Conservation (phyloP, 768 basidiomycete genomes). For the Suillus decipiens region DNA sequence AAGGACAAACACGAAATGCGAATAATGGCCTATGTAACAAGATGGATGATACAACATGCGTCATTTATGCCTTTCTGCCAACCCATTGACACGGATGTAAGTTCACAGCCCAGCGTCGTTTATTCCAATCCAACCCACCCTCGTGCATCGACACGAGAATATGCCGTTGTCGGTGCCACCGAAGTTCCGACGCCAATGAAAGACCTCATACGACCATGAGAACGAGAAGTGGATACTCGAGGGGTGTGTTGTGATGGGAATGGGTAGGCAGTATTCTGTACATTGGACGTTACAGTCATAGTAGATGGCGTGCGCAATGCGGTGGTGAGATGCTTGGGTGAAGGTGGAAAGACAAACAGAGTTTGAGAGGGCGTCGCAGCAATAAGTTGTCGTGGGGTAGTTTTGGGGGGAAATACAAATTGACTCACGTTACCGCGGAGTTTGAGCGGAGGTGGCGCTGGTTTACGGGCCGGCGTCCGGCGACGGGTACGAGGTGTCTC, state of each 20-base stretch:
- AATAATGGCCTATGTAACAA: constrained; percentile 20
- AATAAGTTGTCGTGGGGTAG: constrained; percentile 24
- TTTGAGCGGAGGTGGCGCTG: constrained; percentile 57
- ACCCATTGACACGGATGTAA: constrained; percentile 12
- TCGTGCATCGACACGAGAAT: constrained; percentile 80
- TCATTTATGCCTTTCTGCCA: constrained; percentile 13
- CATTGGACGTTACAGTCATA: constrained; percentile 74
- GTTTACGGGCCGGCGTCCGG: constrained; percentile 58
- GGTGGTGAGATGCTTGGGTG: constrained; percentile 53
- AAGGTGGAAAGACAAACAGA: constrained; percentile 85
- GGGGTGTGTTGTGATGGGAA: constrained; percentile 67
- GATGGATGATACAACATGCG: constrained; percentile 6
- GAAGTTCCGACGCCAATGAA: constrained; percentile 72
- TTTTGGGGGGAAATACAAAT: constrained; percentile 29
- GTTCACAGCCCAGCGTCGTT: constrained; percentile 12
- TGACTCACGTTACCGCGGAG: constrained; percentile 37
- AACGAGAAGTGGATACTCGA: constrained; percentile 66
- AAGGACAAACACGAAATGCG: constrained; percentile 22
- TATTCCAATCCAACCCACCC: constrained; percentile 69
- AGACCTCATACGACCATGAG: constrained; percentile 67
- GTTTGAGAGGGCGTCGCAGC: constrained; percentile 72
- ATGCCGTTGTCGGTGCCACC: constrained; percentile 77
- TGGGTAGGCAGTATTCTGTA: constrained; percentile 44
- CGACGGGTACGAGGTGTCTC: constrained; percentile 35
- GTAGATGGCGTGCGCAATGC: constrained; percentile 72